Percentiles rank a stretch among this genome's conserved stretches.
Evolutionary conservation across 1,284 basidiomycete genomes (phyloP).

Genomic region (Boletus semigastroideus): DNA sequence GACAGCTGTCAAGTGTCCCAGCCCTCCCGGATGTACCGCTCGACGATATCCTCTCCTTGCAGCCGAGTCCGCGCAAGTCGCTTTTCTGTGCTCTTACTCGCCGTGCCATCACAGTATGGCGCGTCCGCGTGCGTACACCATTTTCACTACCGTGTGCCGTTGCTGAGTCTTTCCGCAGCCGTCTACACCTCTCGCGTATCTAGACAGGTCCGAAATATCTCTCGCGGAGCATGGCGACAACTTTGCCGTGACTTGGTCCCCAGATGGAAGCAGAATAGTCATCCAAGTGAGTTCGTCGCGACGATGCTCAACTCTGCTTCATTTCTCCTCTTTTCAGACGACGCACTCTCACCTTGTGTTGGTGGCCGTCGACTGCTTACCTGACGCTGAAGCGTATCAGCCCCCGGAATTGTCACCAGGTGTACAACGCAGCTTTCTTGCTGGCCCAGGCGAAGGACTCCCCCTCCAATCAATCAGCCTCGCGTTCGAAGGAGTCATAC

Average conservation of each 20-base stretch:
- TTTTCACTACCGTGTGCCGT: not conserved
- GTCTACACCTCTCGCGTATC: constrained; percentile 70
- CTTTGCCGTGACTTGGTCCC: constrained; percentile 71
- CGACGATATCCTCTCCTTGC: constrained; percentile 59
- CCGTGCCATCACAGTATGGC: constrained; percentile 74
- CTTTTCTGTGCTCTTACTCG: constrained; percentile 76
- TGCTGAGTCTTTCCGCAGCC: constrained; percentile 52
- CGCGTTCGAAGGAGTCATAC: constrained; percentile 80
- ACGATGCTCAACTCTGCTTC: constrained; percentile 4
- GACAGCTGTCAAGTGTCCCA: constrained; percentile 66
- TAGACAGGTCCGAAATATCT: constrained; percentile 76
- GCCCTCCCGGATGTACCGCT: constrained; percentile 60
- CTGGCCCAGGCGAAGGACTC: constrained; percentile 77
- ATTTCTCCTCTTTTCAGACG: constrained; percentile 48
- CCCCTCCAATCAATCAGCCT: constrained; percentile 64
- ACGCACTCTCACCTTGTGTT: constrained; percentile 77
- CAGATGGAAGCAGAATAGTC: constrained; percentile 74
- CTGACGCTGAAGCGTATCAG: constrained; percentile 56
- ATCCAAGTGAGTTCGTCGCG: constrained; percentile 58
- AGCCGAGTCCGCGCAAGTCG: constrained; percentile 69
- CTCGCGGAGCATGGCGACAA: constrained; percentile 81
- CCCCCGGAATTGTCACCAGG: constrained; percentile 50
- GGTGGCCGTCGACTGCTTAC: constrained; percentile 63
- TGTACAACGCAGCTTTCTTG: constrained; percentile 65
- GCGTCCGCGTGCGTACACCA: constrained; percentile 67